These are phyloP conservation scores for Monilinia laxa DNA, from an alignment of 2,329 filamentous ascomycete species.

Conservation along the genomic window DNA sequence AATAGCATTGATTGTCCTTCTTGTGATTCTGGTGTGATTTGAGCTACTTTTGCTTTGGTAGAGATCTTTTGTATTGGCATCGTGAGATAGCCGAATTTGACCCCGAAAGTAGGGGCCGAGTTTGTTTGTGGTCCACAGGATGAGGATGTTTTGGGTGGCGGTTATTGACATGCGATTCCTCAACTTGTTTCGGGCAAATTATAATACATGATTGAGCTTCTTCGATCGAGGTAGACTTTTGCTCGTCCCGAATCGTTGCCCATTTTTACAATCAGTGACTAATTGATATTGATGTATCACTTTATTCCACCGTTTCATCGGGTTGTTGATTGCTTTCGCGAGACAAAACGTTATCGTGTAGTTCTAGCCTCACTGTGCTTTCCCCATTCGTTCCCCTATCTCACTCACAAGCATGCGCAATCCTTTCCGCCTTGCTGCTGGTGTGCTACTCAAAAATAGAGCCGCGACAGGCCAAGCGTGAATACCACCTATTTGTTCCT, in stretches of 20 bases:
- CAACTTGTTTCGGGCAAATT: not conserved
- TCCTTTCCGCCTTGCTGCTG: conserved; percentile 53
- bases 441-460: conserved; percentile 52
- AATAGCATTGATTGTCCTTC: not conserved
- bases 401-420: conserved; percentile 40
- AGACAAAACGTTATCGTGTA: not conserved
- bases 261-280: not conserved
- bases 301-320: not conserved
- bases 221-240: not conserved
- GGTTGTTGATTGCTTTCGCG: not conserved
- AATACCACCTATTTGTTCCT: conserved; percentile 63
- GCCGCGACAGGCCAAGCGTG: conserved; percentile 81
- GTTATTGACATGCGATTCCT: not conserved
- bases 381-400: conserved; percentile 20
- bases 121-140: not conserved
- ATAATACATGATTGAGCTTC: not conserved
- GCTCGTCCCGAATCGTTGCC: not conserved
- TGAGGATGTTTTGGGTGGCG: not conserved
- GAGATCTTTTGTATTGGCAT: not conserved
- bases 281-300: no score
- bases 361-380: not conserved
- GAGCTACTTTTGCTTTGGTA: not conserved
- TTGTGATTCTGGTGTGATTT: not conserved
- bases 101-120: no score
- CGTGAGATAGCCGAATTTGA: not conserved